Percentiles rank a stretch among this genome's conserved stretches.
phyloP scores from a whole-genome alignment of 73 alveolate genomes.

The Tetrahymena malaccensis region DNA sequence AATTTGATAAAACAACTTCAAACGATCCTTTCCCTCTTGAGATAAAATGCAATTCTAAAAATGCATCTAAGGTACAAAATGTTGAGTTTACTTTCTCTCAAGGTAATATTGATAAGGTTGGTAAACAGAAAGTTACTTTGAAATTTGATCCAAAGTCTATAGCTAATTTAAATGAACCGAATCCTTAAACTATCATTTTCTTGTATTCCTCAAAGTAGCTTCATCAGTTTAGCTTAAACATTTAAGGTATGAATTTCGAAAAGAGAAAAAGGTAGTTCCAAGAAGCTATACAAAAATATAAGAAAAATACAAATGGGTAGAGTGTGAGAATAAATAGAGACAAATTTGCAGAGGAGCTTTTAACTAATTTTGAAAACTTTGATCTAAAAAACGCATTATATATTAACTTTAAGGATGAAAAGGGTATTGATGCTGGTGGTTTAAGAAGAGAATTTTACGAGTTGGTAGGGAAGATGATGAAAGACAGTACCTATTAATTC shows the following conservation, averaged over 20 bases:
- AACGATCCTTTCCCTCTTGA: not conserved
- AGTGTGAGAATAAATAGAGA: not conserved
- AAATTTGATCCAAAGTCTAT: not conserved
- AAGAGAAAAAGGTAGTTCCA: constrained; percentile 10
- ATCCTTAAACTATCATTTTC: not conserved
- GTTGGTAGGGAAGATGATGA: constrained; percentile 21
- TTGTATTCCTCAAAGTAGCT: not conserved
- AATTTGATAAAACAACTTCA: not conserved
- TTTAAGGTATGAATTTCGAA: constrained; percentile 14
- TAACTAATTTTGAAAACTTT: not conserved
- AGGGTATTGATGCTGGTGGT: constrained; percentile 41
- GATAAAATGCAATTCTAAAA: not conserved
- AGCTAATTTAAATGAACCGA: not conserved
- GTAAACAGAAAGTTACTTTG: not conserved
- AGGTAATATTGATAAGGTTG: not conserved
- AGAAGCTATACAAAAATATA: not conserved
- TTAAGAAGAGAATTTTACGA: constrained; percentile 38
- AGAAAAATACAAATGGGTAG: not conserved
- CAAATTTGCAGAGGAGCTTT: constrained; percentile 19
- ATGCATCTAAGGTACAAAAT: not conserved
- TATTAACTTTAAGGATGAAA: constrained; percentile 22
- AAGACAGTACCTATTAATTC: constrained; percentile 30
- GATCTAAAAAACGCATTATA: not conserved
- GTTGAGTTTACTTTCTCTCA: not conserved
- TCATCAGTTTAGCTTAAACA: not conserved